Evolutionary conservation across 345 rosid species (phyloP).

Genomic region (Fremontodendron californicum): DNA sequence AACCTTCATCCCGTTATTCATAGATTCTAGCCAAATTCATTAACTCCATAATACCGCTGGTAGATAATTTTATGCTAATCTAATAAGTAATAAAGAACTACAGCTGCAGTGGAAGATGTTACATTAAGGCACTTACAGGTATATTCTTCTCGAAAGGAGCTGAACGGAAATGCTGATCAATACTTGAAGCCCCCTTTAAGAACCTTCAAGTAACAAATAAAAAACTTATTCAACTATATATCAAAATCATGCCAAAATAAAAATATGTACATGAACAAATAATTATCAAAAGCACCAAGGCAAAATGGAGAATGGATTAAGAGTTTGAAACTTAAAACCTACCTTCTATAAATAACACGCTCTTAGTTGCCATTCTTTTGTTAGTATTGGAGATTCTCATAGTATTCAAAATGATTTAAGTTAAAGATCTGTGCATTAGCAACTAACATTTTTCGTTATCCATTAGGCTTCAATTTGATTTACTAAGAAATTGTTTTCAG

Average conservation of each 20-base stretch:
- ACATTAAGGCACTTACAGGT: conserved; percentile 56
- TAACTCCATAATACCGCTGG: neutral
- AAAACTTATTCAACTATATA: neutral
- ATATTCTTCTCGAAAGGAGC: conserved; percentile 74
- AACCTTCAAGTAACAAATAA: neutral
- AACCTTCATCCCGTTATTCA: neutral
- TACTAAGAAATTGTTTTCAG: neutral
- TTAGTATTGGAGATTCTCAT: neutral
- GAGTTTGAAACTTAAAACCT: neutral
- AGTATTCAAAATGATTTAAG: neutral
- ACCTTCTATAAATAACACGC: neutral
- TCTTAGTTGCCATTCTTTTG: neutral
- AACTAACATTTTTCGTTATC: neutral
- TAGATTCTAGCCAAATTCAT: conserved; percentile 3
- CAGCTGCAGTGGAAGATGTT: neutral
- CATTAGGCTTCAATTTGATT: neutral
- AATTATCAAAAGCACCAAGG: neutral
- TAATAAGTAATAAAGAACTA: neutral
- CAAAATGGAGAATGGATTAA: neutral
- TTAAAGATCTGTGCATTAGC: neutral
- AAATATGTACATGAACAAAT: neutral
- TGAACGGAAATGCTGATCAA: conserved; percentile 78
- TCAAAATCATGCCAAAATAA: conserved; percentile 4
- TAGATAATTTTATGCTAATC: neutral
- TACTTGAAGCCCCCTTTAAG: conserved; percentile 84